Evolutionary conservation across 2,329 filamentous ascomycete genomes (phyloP).

Genomic region (Immersiporthe knoxdaviesiana): DNA sequence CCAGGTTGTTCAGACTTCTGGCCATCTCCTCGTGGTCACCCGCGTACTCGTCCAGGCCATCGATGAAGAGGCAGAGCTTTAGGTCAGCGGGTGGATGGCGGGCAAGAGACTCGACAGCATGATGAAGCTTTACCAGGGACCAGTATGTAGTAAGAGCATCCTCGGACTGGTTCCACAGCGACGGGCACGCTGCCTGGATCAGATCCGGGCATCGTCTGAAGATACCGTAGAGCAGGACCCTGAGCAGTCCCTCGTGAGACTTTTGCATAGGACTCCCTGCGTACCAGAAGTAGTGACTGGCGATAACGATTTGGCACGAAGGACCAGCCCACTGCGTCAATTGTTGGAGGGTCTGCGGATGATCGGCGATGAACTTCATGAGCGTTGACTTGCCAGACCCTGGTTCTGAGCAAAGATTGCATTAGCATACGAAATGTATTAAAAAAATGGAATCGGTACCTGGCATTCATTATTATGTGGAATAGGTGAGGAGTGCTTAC

Average conservation of each 20-base stretch:
- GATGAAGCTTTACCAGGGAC: conserved; percentile 13
- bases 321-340: neutral
- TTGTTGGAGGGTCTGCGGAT: neutral
- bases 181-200: neutral
- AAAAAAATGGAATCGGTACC: no score
- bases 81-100: neutral
- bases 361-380: neutral
- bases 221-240: conserved; percentile 13
- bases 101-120: neutral
- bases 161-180: neutral
- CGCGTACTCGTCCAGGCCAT: conserved; percentile 18
- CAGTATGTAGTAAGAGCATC: neutral
- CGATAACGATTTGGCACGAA: neutral
- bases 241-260: conserved; percentile 18
- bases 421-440: neutral
- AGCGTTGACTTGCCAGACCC: neutral
- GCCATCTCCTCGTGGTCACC: conserved; percentile 10
- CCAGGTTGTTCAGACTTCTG: neutral
- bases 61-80: conserved; percentile 16
- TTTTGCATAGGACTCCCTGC: conserved; percentile 22
- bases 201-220: conserved; percentile 15
- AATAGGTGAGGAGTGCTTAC: neutral
- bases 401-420: neutral
- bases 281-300: conserved; percentile 23
- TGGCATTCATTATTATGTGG: no score